Conservation (phyloP, 75 land plant species). For the Adiantum capillusveneris region DNA sequence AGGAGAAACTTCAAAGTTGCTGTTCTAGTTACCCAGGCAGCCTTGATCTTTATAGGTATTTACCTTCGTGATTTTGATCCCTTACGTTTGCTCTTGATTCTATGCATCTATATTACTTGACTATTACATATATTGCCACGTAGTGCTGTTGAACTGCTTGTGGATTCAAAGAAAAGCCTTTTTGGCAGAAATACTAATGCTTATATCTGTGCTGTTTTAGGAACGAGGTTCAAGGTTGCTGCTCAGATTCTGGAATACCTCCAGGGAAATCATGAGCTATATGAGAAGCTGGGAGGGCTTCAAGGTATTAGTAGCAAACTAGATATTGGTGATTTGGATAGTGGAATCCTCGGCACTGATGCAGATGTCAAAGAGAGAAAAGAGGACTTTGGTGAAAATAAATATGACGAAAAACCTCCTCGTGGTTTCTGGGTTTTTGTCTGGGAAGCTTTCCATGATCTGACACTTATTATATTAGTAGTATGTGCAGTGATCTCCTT, state of each 20-base stretch:
- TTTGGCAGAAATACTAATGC: too few species aligned
- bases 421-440: slow-evolving; percentile 83
- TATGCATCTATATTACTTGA: too few species aligned
- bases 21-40: background rate
- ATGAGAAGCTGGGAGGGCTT: background rate
- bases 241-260: background rate
- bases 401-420: slow-evolving; percentile 47
- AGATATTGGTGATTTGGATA: background rate
- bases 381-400: slow-evolving; percentile 63
- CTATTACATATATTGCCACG: too few species aligned
- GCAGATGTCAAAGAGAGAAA: slow-evolving; percentile 39
- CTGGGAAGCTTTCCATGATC: slow-evolving; percentile 92
- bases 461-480: slow-evolving; percentile 71
- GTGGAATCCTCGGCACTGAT: slow-evolving; percentile 34
- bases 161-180: too few species aligned
- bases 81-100: too few species aligned
- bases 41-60: slow-evolving; percentile 1
- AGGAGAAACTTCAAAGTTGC: slow-evolving; percentile 1
- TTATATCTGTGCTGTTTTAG: background rate
- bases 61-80: background rate
- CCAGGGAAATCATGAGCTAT: background rate
- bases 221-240: background rate
- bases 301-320: background rate
- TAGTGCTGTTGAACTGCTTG: too few species aligned
- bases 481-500: slow-evolving; percentile 78